A percentile compares a stretch with the other conserved stretches of the same genome.
Conservation (phyloP, 1,284 basidiomycete species). For the Cutaneotrichosporon sp. region DNA sequence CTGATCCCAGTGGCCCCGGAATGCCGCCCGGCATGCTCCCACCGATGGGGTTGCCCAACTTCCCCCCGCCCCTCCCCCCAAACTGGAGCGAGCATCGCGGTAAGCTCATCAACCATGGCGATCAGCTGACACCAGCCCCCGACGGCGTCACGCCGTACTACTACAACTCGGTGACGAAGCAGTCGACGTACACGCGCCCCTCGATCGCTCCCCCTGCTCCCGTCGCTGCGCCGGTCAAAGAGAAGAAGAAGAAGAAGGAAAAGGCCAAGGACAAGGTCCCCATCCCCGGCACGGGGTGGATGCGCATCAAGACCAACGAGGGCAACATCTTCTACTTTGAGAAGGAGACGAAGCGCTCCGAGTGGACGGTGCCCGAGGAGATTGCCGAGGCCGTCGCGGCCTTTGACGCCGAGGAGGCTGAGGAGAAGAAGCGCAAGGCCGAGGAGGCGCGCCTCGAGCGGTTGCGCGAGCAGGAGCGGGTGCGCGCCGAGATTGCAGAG, state of each 20-base stretch:
- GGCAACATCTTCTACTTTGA: constrained; percentile 93
- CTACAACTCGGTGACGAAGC: constrained; percentile 56
- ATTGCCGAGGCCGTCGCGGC: constrained; percentile 70
- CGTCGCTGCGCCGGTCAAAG: constrained; percentile 19
- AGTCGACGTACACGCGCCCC: constrained; percentile 69
- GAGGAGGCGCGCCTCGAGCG: constrained; percentile 54
- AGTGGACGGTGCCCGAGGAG: constrained; percentile 89
- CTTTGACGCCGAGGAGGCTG: constrained; percentile 63
- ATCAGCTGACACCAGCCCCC: constrained; percentile 62
- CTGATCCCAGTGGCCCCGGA: constrained; percentile 15
- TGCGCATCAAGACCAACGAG: constrained; percentile 82
- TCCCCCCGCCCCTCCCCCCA: constrained; percentile 61
- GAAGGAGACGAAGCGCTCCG: constrained; percentile 75
- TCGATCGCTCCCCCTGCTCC: constrained; percentile 53
- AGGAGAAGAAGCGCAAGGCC: constrained; percentile 55
- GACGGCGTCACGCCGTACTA: constrained; percentile 77
- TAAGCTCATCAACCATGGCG: too few relatives aligned
- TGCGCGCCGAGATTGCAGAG: constrained; percentile 60
- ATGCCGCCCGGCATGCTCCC: constrained; percentile 17
- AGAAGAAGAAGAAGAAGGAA: constrained; percentile 72
- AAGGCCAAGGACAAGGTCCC: constrained; percentile 80
- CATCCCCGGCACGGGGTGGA: constrained; percentile 85
- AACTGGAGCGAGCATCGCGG: constrained; percentile 75
- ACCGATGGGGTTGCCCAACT: constrained; percentile 40
- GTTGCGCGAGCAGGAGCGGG: constrained; percentile 48